Evolutionary conservation across 805 yeast genomes (phyloP), one percentile per base, ranked within the genome.

Genomic region (Ogataea parapolymorpha): DNA sequence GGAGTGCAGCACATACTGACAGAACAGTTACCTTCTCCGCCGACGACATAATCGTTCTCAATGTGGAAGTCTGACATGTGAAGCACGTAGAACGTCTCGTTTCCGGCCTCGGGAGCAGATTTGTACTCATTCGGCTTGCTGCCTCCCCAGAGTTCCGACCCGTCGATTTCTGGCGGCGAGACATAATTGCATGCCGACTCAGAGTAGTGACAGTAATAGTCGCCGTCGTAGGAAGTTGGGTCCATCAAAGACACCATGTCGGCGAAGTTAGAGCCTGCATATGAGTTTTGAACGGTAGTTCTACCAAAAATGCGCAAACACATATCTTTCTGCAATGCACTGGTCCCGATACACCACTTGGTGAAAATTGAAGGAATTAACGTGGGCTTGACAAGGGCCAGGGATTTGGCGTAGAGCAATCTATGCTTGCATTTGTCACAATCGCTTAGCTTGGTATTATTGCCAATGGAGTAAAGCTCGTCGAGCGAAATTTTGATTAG

Each of bases 11-110:
- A 82, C 72, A 80, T 69, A 22, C 67, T 63, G 22, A 58, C 58
- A 5, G 80, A 60, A 58, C 83, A 77, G 53, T 79, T 77, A n/a
- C 74, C 74, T 56, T 79, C 85, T 4, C 74, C 58, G 24, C 82
- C 83, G 10, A 75, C 62, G 16, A 66, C 58, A 57, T 74, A 79
- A 47, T 76, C 75, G 41, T 74, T 58, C 55, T 80, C 77, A 34
- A 79, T 60, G 58, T 82, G 88, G 60, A 82, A 77, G 55, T 82
- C 89, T 14, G 82, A 72, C 24, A 82, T 52, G 50, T 82, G 90
- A 45, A 82, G 64, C 4, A 80, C 87, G 44, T 79, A 76, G 59
- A 80, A 76, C 2, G 70, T 65, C 42, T 70, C 66, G 37, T 49
- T 43, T 16, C 56, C 51, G 13, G 57, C 51, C 13, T 61, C 73